Conservation (phyloP, 805 yeast genomes). For the Kuraishia ogatae region DNA sequence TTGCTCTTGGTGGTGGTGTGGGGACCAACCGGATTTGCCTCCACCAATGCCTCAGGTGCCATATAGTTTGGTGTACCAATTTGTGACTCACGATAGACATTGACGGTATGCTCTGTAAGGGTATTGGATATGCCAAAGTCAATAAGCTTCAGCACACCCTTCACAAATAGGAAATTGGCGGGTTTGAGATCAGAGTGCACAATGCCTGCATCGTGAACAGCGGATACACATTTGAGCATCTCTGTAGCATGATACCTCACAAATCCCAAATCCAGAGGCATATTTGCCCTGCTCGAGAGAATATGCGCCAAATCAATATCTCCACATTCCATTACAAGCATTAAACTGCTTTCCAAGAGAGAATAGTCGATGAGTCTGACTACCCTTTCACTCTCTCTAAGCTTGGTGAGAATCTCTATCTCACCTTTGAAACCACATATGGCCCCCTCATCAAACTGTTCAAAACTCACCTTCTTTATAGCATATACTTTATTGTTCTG, state of each 20-base stretch:
- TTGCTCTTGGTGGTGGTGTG: slow-evolving; percentile 2
- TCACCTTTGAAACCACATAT: slow-evolving; percentile 83
- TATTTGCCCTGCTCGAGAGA: slow-evolving; percentile 42
- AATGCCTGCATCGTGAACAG: slow-evolving; percentile 81
- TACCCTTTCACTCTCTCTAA: slow-evolving; percentile 60
- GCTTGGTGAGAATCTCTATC: slow-evolving; percentile 58
- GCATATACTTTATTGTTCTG: slow-evolving; percentile 57
- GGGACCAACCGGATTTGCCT: slow-evolving; percentile 26
- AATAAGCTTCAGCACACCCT: slow-evolving; percentile 77
- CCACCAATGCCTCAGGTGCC: slow-evolving; percentile 94
- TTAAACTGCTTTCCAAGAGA: slow-evolving; percentile 53
- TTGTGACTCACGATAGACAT: slow-evolving; percentile 82
- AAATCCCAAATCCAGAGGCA: slow-evolving; percentile 60
- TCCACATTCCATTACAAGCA: slow-evolving; percentile 90
- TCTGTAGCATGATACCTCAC: slow-evolving; percentile 75
- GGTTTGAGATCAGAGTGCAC: slow-evolving; percentile 50
- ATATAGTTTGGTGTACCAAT: slow-evolving; percentile 95
- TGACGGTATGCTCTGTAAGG: slow-evolving; percentile 85
- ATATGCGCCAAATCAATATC: slow-evolving; percentile 85
- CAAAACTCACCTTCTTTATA: slow-evolving; percentile 71
- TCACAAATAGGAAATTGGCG: slow-evolving; percentile 69
- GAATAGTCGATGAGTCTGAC: slow-evolving; percentile 71
- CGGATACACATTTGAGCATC: slow-evolving; percentile 70
- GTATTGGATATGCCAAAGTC: slow-evolving; percentile 97
- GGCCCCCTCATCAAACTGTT: slow-evolving; percentile 70